Conservation (phyloP, 768 basidiomycete species). For the Lactarius indigo region DNA sequence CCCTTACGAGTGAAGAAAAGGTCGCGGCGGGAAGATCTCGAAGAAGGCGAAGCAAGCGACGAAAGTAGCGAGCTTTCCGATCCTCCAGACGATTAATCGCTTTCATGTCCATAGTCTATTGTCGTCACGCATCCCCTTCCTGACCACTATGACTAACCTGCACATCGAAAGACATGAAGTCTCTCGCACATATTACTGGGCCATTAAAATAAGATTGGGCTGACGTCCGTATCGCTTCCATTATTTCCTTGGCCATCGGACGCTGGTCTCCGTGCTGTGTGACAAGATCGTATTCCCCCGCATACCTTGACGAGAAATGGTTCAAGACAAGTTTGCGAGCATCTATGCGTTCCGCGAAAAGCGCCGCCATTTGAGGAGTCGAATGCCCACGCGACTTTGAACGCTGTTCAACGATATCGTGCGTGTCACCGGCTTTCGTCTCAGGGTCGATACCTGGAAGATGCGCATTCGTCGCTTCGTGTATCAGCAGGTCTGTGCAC, state of each 20-base stretch:
- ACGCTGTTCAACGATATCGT: constrained; percentile 55
- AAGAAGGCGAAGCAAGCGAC: constrained; percentile 86
- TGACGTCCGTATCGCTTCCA: constrained; percentile 58
- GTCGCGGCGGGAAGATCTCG: constrained; percentile 60
- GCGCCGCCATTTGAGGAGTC: constrained; percentile 87
- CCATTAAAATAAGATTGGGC: constrained; percentile 52
- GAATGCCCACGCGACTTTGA: constrained; percentile 81
- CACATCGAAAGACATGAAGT: constrained; percentile 70
- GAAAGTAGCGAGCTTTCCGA: constrained; percentile 75
- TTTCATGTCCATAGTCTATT: constrained; percentile 6
- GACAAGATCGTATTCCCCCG: constrained; percentile 56
- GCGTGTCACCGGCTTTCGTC: constrained; percentile 59
- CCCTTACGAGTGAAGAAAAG: constrained; percentile 50
- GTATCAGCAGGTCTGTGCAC: constrained; percentile 71
- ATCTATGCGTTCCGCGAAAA: constrained; percentile 63
- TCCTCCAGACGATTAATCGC: constrained; percentile 53
- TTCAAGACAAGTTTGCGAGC: constrained; percentile 70
- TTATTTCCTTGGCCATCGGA: constrained; percentile 42
- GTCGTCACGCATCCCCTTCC: constrained; percentile 12
- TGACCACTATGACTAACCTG: constrained; percentile 29
- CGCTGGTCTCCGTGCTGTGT: constrained; percentile 33
- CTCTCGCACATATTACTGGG: constrained; percentile 67
- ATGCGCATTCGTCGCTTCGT: constrained; percentile 89
- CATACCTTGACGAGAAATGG: constrained; percentile 81
- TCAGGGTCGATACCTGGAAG: constrained; percentile 58